phyloP scores from a whole-genome alignment of 2,329 filamentous ascomycete genomes.

The Aspergillus sp. region DNA sequence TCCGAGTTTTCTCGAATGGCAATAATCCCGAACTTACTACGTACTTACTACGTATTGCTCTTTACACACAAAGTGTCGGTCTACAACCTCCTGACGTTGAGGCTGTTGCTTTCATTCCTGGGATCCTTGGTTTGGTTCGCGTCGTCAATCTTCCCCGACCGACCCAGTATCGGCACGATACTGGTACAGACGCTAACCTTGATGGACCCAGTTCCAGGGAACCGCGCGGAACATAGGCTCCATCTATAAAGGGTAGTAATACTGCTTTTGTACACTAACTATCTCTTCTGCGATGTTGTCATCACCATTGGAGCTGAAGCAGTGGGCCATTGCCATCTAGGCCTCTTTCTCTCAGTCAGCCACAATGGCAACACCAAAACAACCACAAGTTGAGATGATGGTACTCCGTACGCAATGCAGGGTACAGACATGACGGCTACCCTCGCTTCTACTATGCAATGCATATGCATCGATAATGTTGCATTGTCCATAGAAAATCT shows the following conservation, averaged over 20 bases:
- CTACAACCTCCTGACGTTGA: background rate
- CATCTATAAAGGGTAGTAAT: too few species aligned
- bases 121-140: background rate
- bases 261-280: too few species aligned
- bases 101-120: too few species aligned
- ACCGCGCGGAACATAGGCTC: background rate
- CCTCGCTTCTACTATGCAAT: background rate
- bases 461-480: background rate
- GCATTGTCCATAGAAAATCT: background rate
- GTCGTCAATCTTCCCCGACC: background rate
- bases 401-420: background rate
- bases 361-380: background rate
- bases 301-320: background rate
- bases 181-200: background rate
- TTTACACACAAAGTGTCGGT: background rate
- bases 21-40: background rate
- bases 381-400: too few species aligned
- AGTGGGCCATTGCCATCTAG: background rate
- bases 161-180: background rate
- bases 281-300: background rate
- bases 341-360: background rate
- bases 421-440: background rate
- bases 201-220: background rate
- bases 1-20: constrained; percentile 7
- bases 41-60: too few species aligned